A percentile compares a stretch with the other conserved stretches of the same genome.
These are phyloP conservation scores for Megacollybia marginata DNA, from an alignment of 768 basidiomycete genomes.

Conservation along the genomic window DNA sequence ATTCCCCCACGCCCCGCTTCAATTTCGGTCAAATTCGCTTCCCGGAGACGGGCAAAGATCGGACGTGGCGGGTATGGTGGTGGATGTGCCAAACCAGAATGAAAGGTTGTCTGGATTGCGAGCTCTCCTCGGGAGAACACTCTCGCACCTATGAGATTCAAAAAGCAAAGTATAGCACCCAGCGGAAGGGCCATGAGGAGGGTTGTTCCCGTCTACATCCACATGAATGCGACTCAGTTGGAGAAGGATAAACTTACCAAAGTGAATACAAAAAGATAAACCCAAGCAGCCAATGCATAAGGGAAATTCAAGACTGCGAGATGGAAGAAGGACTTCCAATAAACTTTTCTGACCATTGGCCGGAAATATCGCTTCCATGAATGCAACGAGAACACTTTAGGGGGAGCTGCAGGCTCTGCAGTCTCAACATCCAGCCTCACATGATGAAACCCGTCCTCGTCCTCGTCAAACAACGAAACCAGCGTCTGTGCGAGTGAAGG, in stretches of 20 bases:
- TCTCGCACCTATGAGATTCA: constrained; percentile 69
- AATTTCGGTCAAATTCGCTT: constrained; percentile 38
- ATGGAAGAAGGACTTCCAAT: constrained; percentile 63
- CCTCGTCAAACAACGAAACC: constrained; percentile 59
- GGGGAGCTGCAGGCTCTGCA: constrained; percentile 6
- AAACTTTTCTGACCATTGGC: constrained; percentile 48
- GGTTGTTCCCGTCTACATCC: constrained; percentile 62
- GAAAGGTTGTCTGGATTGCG: constrained; percentile 61
- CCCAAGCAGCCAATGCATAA: constrained; percentile 69
- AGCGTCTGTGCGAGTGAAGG: constrained; percentile 67
- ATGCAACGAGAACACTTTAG: constrained; percentile 14
- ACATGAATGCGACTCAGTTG: neutral
- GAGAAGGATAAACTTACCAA: constrained; percentile 43
- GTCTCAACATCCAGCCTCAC: neutral
- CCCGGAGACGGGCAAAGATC: constrained; percentile 62
- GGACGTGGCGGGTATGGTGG: constrained; percentile 62
- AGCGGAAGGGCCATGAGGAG: constrained; percentile 74
- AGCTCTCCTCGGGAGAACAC: constrained; percentile 69
- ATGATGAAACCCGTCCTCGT: constrained; percentile 10
- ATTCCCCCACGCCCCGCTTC: constrained; percentile 35
- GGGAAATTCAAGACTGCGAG: constrained; percentile 72
- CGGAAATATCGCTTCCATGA: constrained; percentile 57
- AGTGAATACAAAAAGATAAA: constrained; percentile 75
- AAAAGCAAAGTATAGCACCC: constrained; percentile 71
- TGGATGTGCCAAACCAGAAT: constrained; percentile 57